Evolutionary conservation across 1,284 basidiomycete species (phyloP).

Genomic region (Microbotryum lychnidis-dioicae): DNA sequence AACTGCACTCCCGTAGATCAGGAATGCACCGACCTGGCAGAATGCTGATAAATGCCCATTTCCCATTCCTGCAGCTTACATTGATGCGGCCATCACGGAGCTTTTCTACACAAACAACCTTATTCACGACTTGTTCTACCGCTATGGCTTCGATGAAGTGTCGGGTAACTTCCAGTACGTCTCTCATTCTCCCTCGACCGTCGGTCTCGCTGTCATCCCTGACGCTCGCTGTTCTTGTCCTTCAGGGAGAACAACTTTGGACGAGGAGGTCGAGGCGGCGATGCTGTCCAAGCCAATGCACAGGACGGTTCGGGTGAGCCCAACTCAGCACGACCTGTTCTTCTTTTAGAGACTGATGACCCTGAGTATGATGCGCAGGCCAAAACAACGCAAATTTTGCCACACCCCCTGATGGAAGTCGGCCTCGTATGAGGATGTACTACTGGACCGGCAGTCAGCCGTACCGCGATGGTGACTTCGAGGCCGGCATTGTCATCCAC

Average conservation of each 20-base stretch:
- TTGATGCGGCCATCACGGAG: constrained; percentile 77
- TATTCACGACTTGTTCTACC: constrained; percentile 47
- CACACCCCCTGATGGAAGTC: constrained; percentile 47
- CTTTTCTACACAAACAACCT: constrained; percentile 84
- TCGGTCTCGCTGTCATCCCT: too few species aligned
- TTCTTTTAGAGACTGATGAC: too few species aligned
- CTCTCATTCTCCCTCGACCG: too few species aligned
- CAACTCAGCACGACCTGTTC: constrained; percentile 41
- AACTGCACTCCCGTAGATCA: too few species aligned
- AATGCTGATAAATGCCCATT: neutral
- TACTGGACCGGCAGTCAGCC: constrained; percentile 84
- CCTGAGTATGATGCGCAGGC: too few species aligned
- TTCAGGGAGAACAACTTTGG: constrained; percentile 74
- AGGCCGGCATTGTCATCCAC: constrained; percentile 44
- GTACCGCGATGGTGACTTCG: constrained; percentile 87
- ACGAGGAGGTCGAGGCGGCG: constrained; percentile 72
- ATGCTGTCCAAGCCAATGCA: constrained; percentile 87
- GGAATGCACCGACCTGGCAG: too few species aligned
- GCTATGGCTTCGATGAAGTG: constrained; percentile 78
- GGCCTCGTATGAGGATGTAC: constrained; percentile 93
- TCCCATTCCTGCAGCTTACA: constrained; percentile 51
- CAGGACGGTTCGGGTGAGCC: constrained; percentile 72
- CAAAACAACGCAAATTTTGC: constrained; percentile 47
- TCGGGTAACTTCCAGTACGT: constrained; percentile 77
- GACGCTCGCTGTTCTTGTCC: too few species aligned